Percentiles rank a stretch among this genome's conserved stretches.
These are phyloP conservation scores for Lactifluus subvellereus DNA, from an alignment of 768 basidiomycete genomes.

Conservation along the genomic window DNA sequence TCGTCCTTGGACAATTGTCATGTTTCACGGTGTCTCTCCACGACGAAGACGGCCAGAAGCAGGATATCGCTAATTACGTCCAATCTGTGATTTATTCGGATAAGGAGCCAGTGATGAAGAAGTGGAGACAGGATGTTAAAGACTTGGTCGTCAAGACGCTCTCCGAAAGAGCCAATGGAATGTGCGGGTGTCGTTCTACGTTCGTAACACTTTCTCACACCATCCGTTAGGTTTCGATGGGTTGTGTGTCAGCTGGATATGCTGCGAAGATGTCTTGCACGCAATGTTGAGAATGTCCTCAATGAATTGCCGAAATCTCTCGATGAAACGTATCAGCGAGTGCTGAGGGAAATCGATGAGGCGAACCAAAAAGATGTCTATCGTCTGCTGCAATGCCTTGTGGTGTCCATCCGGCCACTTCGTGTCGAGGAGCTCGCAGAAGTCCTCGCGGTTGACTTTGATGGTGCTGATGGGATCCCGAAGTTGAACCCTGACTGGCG, in stretches of 20 bases:
- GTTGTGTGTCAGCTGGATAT: background rate
- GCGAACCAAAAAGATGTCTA: background rate
- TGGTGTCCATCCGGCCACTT: background rate
- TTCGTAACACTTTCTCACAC: background rate
- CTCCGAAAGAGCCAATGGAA: background rate
- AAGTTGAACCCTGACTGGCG: background rate
- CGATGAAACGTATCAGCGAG: background rate
- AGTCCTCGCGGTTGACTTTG: background rate
- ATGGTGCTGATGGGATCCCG: background rate
- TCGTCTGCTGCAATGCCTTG: background rate
- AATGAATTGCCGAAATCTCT: background rate
- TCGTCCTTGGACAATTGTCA: background rate
- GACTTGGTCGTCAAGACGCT: background rate
- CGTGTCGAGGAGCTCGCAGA: background rate
- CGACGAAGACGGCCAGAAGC: background rate
- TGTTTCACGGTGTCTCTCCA: background rate
- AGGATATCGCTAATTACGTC: background rate
- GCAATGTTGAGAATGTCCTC: background rate
- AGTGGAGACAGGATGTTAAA: background rate
- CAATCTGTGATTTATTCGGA: background rate
- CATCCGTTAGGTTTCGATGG: background rate
- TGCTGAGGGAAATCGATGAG: background rate
- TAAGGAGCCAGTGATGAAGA: constrained; percentile 29
- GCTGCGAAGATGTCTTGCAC: background rate
- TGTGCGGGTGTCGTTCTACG: background rate